Evolutionary conservation across 2,329 filamentous ascomycete species (phyloP).

Genomic region (Cladosporium cucumerinum): DNA sequence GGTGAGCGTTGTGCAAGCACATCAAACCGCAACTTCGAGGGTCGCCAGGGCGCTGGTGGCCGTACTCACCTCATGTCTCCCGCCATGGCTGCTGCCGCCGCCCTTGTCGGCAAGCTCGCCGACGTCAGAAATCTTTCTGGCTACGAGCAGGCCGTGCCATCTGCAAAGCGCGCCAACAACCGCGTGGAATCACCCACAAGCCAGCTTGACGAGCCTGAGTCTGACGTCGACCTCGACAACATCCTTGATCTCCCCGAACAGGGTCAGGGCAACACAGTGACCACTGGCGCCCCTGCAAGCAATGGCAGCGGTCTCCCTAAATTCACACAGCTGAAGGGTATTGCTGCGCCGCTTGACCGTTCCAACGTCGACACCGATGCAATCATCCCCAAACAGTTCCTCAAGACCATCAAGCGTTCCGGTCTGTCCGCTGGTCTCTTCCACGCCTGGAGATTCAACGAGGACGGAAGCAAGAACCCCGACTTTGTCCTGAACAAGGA

Average conservation of each 20-base stretch:
- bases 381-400: conserved; percentile 98
- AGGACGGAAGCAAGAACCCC: conserved; percentile 66
- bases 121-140: conserved; percentile 78
- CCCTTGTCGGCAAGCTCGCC: conserved; percentile 83
- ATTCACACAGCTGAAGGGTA: conserved; percentile 79
- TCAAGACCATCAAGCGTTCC: conserved; percentile 98
- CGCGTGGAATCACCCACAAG: conserved; percentile 53
- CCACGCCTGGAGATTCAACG: conserved; percentile 74
- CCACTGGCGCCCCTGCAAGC: conserved; percentile 45
- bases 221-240: conserved; percentile 62
- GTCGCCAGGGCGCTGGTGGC: conserved; percentile 85
- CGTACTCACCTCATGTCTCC: conserved; percentile 96
- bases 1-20: conserved; percentile 92
- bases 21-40: conserved; percentile 96
- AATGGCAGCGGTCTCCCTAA: conserved; percentile 67
- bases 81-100: conserved; percentile 90
- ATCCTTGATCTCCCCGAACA: conserved; percentile 65
- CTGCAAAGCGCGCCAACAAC: conserved; percentile 50
- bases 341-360: conserved; percentile 81
- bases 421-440: conserved; percentile 88
- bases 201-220: conserved; percentile 53
- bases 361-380: conserved; percentile 97
- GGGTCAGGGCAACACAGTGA: conserved; percentile 62
- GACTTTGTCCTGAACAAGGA: conserved; percentile 88
- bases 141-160: conserved; percentile 44